These are phyloP conservation scores for Pseudogymnoascus sp. DNA, from an alignment of 2,329 filamentous ascomycete genomes.

Conservation along the genomic window DNA sequence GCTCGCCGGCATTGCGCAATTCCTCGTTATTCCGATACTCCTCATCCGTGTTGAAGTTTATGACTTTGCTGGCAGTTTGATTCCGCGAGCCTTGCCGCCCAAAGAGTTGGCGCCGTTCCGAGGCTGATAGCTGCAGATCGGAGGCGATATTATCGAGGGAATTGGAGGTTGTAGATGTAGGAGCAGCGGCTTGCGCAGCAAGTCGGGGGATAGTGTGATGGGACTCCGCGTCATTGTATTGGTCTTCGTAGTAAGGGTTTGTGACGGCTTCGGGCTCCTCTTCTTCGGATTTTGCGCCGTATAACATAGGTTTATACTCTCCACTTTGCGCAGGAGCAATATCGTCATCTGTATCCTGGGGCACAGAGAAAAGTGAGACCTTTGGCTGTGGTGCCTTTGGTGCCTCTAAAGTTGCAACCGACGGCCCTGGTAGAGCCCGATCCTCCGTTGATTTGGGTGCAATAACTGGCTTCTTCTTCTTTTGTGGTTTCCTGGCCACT, in stretches of 20 bases:
- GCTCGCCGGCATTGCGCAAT: conserved; percentile 61
- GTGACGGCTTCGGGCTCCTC: conserved; percentile 13
- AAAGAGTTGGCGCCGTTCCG: conserved; percentile 76
- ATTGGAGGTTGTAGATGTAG: conserved; percentile 31
- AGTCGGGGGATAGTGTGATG: conserved; percentile 21
- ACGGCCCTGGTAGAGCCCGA: conserved; percentile 5
- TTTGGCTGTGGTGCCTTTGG: conserved; percentile 45
- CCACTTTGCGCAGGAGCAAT: conserved; percentile 15
- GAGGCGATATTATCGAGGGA: conserved; percentile 65
- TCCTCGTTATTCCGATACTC: conserved; percentile 84
- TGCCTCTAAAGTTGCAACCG: conserved; percentile 14
- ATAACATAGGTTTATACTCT: conserved; percentile 48
- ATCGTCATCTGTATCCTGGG: conserved; percentile 30
- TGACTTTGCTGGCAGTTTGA: conserved; percentile 53
- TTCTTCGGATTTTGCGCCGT: conserved; percentile 21
- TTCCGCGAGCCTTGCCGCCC: conserved; percentile 48
- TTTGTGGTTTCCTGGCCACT: conserved; percentile 66
- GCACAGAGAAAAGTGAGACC: conserved; percentile 63
- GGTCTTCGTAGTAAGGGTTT: conserved; percentile 26
- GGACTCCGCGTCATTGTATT: conserved; percentile 22
- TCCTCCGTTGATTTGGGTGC: conserved; percentile 14
- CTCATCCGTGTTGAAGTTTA: conserved; percentile 81
- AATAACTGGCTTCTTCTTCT: conserved; percentile 48
- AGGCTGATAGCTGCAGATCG: conserved; percentile 70
- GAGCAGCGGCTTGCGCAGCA: conserved; percentile 21